Evolutionary conservation across 208 protist species (phyloP), one percentile per base, ranked within the genome.

Genomic region (Crithidia fasciculata): DNA sequence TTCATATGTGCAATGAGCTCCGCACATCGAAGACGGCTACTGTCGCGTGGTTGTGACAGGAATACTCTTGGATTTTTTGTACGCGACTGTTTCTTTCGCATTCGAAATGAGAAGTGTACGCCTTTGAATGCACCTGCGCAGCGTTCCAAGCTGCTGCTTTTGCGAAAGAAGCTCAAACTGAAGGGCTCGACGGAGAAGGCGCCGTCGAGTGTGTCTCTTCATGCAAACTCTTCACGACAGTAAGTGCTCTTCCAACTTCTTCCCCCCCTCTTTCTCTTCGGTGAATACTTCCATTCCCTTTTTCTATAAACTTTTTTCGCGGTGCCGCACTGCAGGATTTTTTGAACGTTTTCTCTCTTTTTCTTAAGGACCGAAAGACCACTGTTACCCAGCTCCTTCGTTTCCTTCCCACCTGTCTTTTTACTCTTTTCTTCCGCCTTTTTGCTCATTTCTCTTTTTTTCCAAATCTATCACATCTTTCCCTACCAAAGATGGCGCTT

Each of bases 401-500:
- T 65, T 41, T 47, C 62, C 41, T 50, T 65, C 41, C 45, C 19
- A 41, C 2, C 62, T 40, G 15, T 45, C 6, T 58, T 71, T 49
- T 54, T 61, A 8, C 56, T 54, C 5, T 49, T n/a, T 40, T 47
- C 40, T 44, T 40, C 44, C 54, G 10, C 19, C 15, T 40, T 44
- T 61, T 49, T 53, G 62, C 74, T 69, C 58, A 60, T 66, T 72
- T 50, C 28, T 28, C 28, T 71, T 62, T 74, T 52, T 72, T 74
- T 63, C 72, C 59, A 59, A 54, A 10, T 60, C 36, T 76, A 74
- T 75, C 47, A 28, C 13, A 8, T 69, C 36, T 12, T 53, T 39
- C 47, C 61, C 43, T 45, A 39, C 28, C 16, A 50, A 91, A 59
- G 47, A 98, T 98, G 96, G 95, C 96, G 60, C 90, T 98, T 73